Percentiles rank a stretch among this genome's conserved stretches.
Conservation (phyloP, 208 protist genomes). For the Leishmania turanica region DNA sequence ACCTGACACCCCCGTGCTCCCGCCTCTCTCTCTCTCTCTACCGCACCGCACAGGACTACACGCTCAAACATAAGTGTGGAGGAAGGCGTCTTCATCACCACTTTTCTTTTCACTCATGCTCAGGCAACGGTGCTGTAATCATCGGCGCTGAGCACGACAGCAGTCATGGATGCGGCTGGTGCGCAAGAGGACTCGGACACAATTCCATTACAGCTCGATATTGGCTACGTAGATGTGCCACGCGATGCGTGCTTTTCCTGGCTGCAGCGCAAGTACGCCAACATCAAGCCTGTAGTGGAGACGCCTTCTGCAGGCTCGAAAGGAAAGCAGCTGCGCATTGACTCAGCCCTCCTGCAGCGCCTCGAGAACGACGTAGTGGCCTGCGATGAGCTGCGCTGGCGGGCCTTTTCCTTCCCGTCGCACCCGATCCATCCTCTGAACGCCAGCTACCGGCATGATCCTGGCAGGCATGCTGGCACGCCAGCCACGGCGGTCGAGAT, state of each 20-base stretch:
- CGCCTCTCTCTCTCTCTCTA: not conserved
- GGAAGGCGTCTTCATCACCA: not conserved
- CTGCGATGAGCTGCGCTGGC: conserved; percentile 52
- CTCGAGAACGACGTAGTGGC: conserved; percentile 54
- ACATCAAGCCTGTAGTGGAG: conserved; percentile 3
- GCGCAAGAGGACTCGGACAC: not conserved
- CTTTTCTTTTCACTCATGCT: not conserved
- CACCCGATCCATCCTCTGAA: conserved; percentile 34
- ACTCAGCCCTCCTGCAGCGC: conserved; percentile 9
- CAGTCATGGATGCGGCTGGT: not conserved
- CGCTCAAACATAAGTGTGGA: not conserved
- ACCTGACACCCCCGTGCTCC: not conserved
- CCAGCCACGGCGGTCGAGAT: conserved; percentile 11
- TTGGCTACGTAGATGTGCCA: conserved; percentile 23
- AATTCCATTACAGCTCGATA: conserved; percentile 16
- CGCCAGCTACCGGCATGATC: conserved; percentile 35
- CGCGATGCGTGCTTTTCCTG: conserved; percentile 56
- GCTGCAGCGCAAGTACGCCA: conserved; percentile 36
- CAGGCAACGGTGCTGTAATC: not conserved
- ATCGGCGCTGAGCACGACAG: not conserved
- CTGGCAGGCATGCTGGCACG: conserved; percentile 4
- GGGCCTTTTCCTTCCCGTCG: conserved; percentile 47
- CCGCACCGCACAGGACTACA: not conserved
- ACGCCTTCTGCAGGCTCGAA: not conserved
- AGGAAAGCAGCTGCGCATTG: conserved; percentile 13